phyloP scores from a whole-genome alignment of 345 rosid species.

The Nephelium lappaceum region DNA sequence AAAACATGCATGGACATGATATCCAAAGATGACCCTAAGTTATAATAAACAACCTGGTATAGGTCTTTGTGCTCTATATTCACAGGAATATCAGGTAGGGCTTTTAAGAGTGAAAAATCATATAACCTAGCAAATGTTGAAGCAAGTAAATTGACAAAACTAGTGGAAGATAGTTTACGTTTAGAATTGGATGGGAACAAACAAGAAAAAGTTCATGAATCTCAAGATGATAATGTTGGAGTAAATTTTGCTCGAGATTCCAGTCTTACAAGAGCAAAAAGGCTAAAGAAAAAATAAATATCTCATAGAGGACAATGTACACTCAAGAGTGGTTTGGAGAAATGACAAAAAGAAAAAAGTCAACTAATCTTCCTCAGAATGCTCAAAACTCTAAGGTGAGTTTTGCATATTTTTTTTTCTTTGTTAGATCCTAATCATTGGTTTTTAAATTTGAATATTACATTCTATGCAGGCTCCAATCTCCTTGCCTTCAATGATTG shows the following conservation, averaged over 20 bases:
- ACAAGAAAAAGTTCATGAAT: neutral
- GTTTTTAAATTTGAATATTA: too few species aligned
- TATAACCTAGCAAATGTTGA: neutral
- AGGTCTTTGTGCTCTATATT: neutral
- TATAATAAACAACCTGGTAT: neutral
- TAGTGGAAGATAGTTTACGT: neutral
- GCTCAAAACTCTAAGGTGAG: too few species aligned
- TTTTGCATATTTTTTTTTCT: too few species aligned
- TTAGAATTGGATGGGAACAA: neutral
- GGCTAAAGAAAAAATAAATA: neutral
- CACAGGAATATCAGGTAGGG: neutral
- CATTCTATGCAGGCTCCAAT: too few species aligned
- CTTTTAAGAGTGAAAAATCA: neutral
- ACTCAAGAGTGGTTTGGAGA: neutral
- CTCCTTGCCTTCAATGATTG: neutral
- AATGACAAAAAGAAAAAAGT: neutral
- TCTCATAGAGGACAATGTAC: neutral
- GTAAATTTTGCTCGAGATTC: neutral
- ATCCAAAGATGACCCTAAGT: neutral
- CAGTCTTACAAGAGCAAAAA: neutral
- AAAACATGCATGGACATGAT: neutral
- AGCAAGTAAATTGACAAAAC: neutral
- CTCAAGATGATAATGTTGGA: neutral
- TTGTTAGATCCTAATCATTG: neutral
- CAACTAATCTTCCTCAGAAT: too few species aligned